A percentile compares a stretch with the other conserved stretches of the same genome.
These are phyloP conservation scores for Paratinospora sagittata DNA, from an alignment of 164 flowering plant genomes.

Conservation along the genomic window DNA sequence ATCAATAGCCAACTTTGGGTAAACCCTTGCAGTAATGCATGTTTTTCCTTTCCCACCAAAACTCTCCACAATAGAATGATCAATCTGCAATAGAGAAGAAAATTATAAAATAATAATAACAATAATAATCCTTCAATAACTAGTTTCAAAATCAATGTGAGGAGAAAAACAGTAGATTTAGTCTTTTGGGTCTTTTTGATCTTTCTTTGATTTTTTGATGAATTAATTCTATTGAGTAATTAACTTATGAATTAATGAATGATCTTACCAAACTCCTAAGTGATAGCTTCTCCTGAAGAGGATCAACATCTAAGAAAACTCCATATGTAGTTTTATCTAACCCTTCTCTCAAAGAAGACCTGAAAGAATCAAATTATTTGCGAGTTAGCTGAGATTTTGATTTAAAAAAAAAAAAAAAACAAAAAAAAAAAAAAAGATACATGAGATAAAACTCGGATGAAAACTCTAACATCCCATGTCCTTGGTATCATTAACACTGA, in stretches of 20 bases:
- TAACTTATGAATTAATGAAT: background rate
- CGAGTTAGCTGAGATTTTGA: background rate
- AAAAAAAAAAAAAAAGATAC: too few relatives aligned
- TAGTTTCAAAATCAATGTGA: background rate
- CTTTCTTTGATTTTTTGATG: background rate
- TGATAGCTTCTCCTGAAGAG: conserved; percentile 24
- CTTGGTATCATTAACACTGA: too few relatives aligned
- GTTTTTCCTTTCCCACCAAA: conserved; percentile 32
- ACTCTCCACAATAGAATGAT: conserved; percentile 34
- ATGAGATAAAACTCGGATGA: too few relatives aligned
- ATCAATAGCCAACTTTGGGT: conserved; percentile 28
- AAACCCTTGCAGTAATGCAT: conserved; percentile 33
- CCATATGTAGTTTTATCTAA: conserved; percentile 22
- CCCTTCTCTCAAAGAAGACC: conserved; percentile 18
- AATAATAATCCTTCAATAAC: background rate
- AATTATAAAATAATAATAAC: too few relatives aligned
- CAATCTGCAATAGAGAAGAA: conserved; percentile 29
- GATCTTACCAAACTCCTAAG: conserved; percentile 33
- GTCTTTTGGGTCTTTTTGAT: too few relatives aligned
- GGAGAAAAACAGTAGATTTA: background rate
- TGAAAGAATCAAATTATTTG: background rate
- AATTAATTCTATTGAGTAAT: background rate
- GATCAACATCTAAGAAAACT: conserved; percentile 25
- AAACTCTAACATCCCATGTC: too few relatives aligned
- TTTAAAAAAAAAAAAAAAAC: too few relatives aligned